A percentile compares a stretch with the other conserved stretches of the same genome.
Conservation (phyloP, 176 grass and related monocot genomes). For the Saccharum officinarum region DNA sequence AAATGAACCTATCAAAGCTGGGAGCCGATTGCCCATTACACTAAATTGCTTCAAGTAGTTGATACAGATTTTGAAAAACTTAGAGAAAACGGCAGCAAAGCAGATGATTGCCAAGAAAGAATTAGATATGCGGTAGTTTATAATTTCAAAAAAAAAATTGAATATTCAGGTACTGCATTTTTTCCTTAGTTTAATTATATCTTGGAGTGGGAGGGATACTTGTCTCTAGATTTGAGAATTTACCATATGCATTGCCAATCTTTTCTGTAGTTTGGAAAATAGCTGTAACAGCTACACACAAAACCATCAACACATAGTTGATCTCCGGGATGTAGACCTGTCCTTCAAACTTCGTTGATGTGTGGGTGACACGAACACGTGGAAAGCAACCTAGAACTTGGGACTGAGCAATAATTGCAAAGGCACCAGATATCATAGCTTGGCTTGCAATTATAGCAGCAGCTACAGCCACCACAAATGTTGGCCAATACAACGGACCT, state of each 20-base stretch:
- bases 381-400: conserved; percentile 72
- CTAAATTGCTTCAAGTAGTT: background rate
- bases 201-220: background rate
- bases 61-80: background rate
- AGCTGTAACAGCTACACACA: conserved; percentile 61
- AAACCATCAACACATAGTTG: conserved; percentile 63
- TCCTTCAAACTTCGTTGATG: conserved; percentile 61
- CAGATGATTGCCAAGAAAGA: background rate
- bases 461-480: conserved; percentile 58
- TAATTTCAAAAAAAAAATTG: background rate
- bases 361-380: conserved; percentile 59
- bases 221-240: conserved; percentile 4
- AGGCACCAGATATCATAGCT: conserved; percentile 76
- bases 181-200: conserved; percentile 19
- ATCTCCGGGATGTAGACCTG: conserved; percentile 82
- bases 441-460: conserved; percentile 74
- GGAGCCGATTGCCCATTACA: background rate
- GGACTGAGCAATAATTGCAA: conserved; percentile 67
- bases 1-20: background rate
- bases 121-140: background rate
- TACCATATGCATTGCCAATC: conserved; percentile 80
- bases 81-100: conserved; percentile 18
- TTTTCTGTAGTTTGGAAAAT: conserved; percentile 64
- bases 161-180: conserved; percentile 6
- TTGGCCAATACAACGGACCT: conserved; percentile 66